These are phyloP conservation scores for Odonthalia washingtoniensis DNA, from an alignment of 31 red algal genomes.

Conservation along the genomic window DNA sequence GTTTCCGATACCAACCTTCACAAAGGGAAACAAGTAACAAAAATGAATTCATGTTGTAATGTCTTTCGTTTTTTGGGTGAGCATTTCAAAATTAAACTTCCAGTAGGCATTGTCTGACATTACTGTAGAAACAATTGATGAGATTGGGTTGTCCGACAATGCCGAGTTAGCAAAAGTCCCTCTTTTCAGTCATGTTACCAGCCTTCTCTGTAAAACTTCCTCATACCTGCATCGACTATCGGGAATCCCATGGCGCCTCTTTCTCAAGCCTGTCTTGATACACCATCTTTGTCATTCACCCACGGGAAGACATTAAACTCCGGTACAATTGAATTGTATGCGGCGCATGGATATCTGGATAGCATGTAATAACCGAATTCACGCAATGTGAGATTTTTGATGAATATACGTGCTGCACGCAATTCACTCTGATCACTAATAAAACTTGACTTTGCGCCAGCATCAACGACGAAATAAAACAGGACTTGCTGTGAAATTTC, in stretches of 20 bases:
- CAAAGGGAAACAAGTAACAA: too few relatives aligned
- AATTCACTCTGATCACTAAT: slow-evolving; percentile 22
- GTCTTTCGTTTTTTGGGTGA: too few relatives aligned
- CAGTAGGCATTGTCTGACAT: too few relatives aligned
- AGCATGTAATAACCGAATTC: slow-evolving; percentile 87
- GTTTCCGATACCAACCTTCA: too few relatives aligned
- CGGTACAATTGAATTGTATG: slow-evolving; percentile 78
- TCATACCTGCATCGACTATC: slow-evolving; percentile 91
- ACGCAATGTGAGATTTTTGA: slow-evolving; percentile 84
- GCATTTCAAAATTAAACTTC: too few relatives aligned
- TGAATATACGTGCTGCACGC: slow-evolving; percentile 54
- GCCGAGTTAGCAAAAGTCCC: too few relatives aligned
- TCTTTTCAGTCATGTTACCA: slow-evolving; percentile 86
- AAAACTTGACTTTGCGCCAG: slow-evolving; percentile 20
- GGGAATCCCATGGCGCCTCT: slow-evolving; percentile 88
- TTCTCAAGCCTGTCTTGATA: slow-evolving; percentile 59
- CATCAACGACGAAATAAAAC: slow-evolving; percentile 66
- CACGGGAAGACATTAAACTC: slow-evolving; percentile 89
- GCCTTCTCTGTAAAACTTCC: slow-evolving; percentile 77
- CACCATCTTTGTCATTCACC: slow-evolving; percentile 64
- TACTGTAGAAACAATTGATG: too few relatives aligned
- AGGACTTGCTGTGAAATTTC: slow-evolving; percentile 82
- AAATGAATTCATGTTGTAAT: too few relatives aligned
- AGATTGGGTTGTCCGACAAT: too few relatives aligned
- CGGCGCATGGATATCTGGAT: slow-evolving; percentile 59